Evolutionary conservation across 805 yeast genomes (phyloP).

Genomic region (Candida patagonica): DNA sequence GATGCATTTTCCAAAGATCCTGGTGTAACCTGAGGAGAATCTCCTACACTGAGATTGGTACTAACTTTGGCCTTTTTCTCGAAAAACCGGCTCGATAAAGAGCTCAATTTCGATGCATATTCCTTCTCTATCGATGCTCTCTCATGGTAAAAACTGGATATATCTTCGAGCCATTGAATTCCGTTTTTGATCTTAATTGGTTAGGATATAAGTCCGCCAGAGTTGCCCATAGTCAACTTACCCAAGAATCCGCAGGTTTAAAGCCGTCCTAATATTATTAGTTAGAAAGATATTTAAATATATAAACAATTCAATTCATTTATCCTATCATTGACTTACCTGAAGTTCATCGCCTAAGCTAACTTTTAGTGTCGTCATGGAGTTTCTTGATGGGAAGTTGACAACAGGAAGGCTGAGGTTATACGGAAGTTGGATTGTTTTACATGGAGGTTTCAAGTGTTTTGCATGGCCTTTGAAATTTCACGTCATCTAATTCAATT

Average conservation of each 20-base stretch:
- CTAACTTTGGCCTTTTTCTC: slow-evolving; percentile 65
- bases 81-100: slow-evolving; percentile 58
- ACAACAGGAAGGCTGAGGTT: too few relatives aligned
- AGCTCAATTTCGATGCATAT: slow-evolving; percentile 58
- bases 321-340: slow-evolving; percentile 12
- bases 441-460: neutral
- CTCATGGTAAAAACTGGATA: slow-evolving; percentile 77
- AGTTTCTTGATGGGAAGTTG: neutral
- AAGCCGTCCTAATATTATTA: slow-evolving; percentile 51
- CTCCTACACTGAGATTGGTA: slow-evolving; percentile 76
- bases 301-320: neutral
- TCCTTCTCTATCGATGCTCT: slow-evolving; percentile 77
- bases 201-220: neutral
- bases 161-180: slow-evolving; percentile 63
- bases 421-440: neutral
- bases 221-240: slow-evolving; percentile 20
- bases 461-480: too few relatives aligned
- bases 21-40: slow-evolving; percentile 81
- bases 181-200: slow-evolving; percentile 39
- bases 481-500: too few relatives aligned
- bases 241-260: slow-evolving; percentile 74
- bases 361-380: slow-evolving; percentile 13
- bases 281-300: neutral
- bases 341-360: slow-evolving; percentile 28
- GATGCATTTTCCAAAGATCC: slow-evolving; percentile 88